Conservation (phyloP, 1,139 yeast species). For the Waltiozyma sp. region DNA sequence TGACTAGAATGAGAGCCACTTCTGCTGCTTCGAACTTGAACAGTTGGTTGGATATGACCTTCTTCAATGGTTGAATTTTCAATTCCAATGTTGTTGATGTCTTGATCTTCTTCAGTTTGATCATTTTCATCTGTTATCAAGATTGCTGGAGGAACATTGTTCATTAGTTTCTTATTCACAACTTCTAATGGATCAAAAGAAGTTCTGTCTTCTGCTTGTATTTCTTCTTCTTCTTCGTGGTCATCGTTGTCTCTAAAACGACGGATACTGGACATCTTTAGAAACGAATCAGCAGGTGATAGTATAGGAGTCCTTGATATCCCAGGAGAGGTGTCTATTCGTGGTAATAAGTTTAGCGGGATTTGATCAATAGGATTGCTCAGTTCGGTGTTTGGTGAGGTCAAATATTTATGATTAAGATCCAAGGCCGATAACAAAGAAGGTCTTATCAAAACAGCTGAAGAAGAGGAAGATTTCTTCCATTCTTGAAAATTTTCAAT, state of each 20-base stretch:
- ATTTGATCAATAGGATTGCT: conserved; percentile 1
- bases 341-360: conserved; percentile 2
- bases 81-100: not conserved
- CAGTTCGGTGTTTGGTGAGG: conserved; percentile 3
- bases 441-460: conserved; percentile 23
- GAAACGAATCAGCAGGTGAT: not conserved
- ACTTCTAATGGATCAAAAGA: not conserved
- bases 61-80: too few species aligned
- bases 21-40: not conserved
- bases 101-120: too few species aligned
- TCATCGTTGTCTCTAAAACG: conserved; percentile 2
- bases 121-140: not conserved
- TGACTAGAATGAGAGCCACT: not conserved
- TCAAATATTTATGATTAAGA: conserved; percentile 16
- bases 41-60: not conserved
- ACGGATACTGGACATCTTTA: not conserved
- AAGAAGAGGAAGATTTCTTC: conserved; percentile 5
- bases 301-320: not conserved
- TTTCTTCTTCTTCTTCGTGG: too few species aligned
- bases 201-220: too few species aligned
- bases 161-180: not conserved
- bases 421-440: conserved; percentile 34
- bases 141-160: not conserved
- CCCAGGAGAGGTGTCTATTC: not conserved
- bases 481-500: conserved; percentile 10